Conservation (phyloP, 2,329 filamentous ascomycete species). For the Ceratocystis destructans region DNA sequence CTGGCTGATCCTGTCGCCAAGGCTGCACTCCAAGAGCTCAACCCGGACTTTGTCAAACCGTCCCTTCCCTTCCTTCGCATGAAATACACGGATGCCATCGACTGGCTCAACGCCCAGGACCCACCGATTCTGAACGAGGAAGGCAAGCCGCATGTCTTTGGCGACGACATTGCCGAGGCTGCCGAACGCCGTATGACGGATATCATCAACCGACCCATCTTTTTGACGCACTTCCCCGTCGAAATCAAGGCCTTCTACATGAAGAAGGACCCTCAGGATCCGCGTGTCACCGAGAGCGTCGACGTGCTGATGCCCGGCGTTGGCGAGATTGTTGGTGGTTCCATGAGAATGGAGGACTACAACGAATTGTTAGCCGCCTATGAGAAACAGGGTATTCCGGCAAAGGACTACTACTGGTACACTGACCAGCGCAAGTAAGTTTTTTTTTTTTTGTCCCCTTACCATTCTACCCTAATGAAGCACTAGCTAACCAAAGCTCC, state of each 20-base stretch:
- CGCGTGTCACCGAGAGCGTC: slow-evolving; percentile 80
- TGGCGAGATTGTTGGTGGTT: slow-evolving; percentile 90
- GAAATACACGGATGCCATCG: slow-evolving; percentile 85
- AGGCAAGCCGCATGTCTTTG: slow-evolving; percentile 75
- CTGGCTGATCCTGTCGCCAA: slow-evolving; percentile 61
- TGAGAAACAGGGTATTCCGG: slow-evolving; percentile 70
- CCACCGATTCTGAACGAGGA: slow-evolving; percentile 78
- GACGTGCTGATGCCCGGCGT: slow-evolving; percentile 82
- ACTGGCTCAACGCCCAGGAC: slow-evolving; percentile 81
- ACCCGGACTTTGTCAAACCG: slow-evolving; percentile 77
- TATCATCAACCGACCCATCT: slow-evolving; percentile 85
- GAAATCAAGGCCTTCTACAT: slow-evolving; percentile 99
- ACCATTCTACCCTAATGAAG: neutral
- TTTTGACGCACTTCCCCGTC: slow-evolving; percentile 91
- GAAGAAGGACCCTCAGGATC: slow-evolving; percentile 70
- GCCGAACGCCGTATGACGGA: slow-evolving; percentile 96
- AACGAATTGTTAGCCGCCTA: slow-evolving; percentile 84
- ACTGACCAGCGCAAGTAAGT: slow-evolving; percentile 89
- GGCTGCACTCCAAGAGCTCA: slow-evolving; percentile 66
- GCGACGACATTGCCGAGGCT: slow-evolving; percentile 95
- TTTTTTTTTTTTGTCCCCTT: neutral
- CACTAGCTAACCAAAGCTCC: slow-evolving; percentile 15
- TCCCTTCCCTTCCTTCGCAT: slow-evolving; percentile 83
- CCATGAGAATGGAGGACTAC: slow-evolving; percentile 88
- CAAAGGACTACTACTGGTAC: slow-evolving; percentile 93